Evolutionary conservation across 1,284 basidiomycete genomes (phyloP), one percentile per base, ranked within the genome.

Genomic region (Mycosarcoma maydis): DNA sequence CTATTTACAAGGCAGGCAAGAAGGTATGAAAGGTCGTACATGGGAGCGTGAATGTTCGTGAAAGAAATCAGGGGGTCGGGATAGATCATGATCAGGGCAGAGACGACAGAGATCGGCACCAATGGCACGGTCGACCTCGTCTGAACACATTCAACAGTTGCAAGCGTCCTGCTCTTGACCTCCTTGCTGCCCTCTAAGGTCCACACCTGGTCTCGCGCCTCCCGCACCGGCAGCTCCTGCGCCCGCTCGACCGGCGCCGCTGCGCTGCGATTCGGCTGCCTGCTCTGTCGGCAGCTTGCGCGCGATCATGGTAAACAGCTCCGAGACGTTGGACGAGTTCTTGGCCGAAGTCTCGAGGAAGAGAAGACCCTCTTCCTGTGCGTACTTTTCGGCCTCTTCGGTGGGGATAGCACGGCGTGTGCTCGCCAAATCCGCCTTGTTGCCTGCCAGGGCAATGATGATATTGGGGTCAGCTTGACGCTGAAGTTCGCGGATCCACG

Each of bases 331-430:
- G 61, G 93, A 90, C 36, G 94, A 92, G 29, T 89, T 86, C 87
- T 98, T 98, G 45, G 94, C 94, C 82, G 92, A 94, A 1, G 94
- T 94, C 85, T 98, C 94, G 54, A 89, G 88, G 90, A 95, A 98
- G 87, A 98, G 90, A 54, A 98, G 84, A 26, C 91, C 92, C 84
- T 98, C 94, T 82, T 96, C 93, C 58, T 94, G 88, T 1, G 95
- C 95, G 78, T 92, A 97, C 83, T 91, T 90, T 86, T 93, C 89
- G 6, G 92, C 95, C 20, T 78, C 76, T 37, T 80, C 77, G 19
- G 68, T 74, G 2, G 75, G 53, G 13, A 81, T 67, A 9, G 67
- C 74, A 16, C 78, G 70, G 17, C 75, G 60, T 85, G 13, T 93
- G 82, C 79, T 83, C 33, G 88, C 87, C 43, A 98, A 85, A 83